phyloP scores from a whole-genome alignment of 2,329 filamentous ascomycete species.

The Sporothrix schenckii region DNA sequence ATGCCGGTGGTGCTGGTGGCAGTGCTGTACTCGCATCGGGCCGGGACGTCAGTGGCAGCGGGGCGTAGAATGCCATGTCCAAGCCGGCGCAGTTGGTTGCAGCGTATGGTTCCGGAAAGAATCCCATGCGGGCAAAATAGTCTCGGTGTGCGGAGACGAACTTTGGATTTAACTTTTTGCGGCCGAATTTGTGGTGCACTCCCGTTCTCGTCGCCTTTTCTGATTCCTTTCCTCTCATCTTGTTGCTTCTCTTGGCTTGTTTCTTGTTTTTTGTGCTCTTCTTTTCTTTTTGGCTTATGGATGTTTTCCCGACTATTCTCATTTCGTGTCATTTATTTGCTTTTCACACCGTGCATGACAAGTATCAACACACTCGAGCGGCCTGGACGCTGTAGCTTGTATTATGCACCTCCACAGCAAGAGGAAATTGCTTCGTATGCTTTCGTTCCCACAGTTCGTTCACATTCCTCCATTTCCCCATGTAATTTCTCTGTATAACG shows the following conservation, averaged over 20 bases:
- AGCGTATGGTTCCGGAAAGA: neutral
- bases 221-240: neutral
- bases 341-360: neutral
- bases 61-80: conserved; percentile 36
- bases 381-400: conserved; percentile 2
- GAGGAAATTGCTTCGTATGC: neutral
- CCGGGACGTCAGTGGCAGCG: conserved; percentile 52
- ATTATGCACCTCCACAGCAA: neutral
- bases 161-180: neutral
- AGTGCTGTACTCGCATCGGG: conserved; percentile 55
- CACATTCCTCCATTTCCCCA: neutral
- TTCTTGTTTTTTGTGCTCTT: neutral
- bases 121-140: neutral
- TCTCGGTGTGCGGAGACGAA: neutral
- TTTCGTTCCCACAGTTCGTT: neutral
- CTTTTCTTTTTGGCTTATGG: conserved; percentile 17
- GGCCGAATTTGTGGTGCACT: neutral
- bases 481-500: neutral
- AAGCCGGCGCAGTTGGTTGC: neutral
- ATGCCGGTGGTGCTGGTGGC: conserved; percentile 36
- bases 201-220: neutral
- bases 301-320: neutral
- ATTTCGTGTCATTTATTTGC: neutral
- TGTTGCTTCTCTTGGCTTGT: conserved; percentile 1
- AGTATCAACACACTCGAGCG: neutral